Base-by-base conservation (phyloP, 192 early-diverging fungal genomes). In the Coemansia sp. region DNA sequence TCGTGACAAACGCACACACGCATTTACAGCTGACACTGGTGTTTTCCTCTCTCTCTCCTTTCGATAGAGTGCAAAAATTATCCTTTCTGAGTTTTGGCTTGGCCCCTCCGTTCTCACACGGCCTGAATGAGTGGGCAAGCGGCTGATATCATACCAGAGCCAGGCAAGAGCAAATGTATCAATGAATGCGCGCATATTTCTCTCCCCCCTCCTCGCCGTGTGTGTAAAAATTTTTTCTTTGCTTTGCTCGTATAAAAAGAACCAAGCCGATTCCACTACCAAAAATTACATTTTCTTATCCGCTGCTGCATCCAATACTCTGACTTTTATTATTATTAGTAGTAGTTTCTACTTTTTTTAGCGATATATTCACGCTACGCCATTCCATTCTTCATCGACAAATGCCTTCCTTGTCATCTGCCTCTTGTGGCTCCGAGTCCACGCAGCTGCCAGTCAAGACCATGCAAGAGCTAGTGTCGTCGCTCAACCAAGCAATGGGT, bases 1-100 rank as follows among this genome's bases (percentile, higher is more conserved):
- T 73, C 71, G 71, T 73, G 64, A 73, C 71, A 73, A 67, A 73
- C 65, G 22, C 11, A 73, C 62, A 63, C 71, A 73, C 71, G 17
- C 4, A 43, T 43, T 19, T 19, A 43, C n/a, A n/a, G n/a, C n/a
- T n/a, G n/a, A n/a, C n/a, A 19, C 42, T 43, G 42, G 19, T 43
- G 4, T 1, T 43, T 15, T 43, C 42, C 42, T 15, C 14, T 15
- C 19, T 43, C n/a, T 19, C 42, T 17, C 17, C 15, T 43, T 43
- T 20, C 39, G 39, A 15, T 19, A 20, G n/a, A 19, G 42, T 17
- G 42, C n/a, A 6, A 43, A 14, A 40, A 24, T 38, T 41, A 41
- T 41, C 46, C 12, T 49, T n/a, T n/a, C n/a, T n/a, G n/a, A n/a
- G n/a, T n/a, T n/a, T n/a, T n/a, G n/a, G n/a, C n/a, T n/a, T n/a